Evolutionary conservation across 352 stramenopile species (phyloP).

Genomic region (Phytopythium boreale): DNA sequence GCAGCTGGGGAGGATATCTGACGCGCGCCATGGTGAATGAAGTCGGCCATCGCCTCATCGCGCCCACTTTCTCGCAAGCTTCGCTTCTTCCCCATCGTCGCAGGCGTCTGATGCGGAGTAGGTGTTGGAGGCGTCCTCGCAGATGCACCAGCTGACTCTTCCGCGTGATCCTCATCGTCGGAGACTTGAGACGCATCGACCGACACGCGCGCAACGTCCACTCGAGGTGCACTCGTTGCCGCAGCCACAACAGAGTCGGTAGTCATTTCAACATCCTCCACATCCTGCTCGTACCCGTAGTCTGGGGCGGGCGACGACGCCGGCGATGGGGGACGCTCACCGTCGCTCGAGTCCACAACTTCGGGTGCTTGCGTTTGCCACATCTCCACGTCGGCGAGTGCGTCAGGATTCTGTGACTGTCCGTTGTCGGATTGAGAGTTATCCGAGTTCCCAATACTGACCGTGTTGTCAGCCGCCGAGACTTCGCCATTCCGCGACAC

Average conservation of each 20-base stretch:
- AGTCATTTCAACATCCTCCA: neutral
- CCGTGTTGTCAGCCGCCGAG: neutral
- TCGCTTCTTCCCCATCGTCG: neutral
- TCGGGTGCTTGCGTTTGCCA: constrained; percentile 7
- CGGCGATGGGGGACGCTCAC: neutral
- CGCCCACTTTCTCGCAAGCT: neutral
- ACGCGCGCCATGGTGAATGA: too few species aligned
- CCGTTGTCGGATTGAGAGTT: neutral
- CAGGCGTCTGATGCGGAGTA: neutral
- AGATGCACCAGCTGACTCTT: neutral
- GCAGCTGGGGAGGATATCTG: neutral
- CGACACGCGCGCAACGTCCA: too few species aligned
- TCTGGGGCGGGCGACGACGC: neutral
- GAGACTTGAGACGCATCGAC: neutral
- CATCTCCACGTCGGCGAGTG: neutral
- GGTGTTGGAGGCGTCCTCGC: neutral
- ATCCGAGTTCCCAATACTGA: neutral
- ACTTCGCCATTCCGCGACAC: neutral
- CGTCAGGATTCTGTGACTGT: neutral
- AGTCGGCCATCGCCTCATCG: neutral
- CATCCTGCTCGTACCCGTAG: neutral
- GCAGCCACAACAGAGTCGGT: neutral
- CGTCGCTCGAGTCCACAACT: neutral
- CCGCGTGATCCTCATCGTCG: neutral
- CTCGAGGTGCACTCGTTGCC: neutral